Percentiles rank a stretch among this genome's conserved stretches.
Evolutionary conservation across 1,139 yeast genomes (phyloP).

Genomic region (Debaryomycetaceae sp.): DNA sequence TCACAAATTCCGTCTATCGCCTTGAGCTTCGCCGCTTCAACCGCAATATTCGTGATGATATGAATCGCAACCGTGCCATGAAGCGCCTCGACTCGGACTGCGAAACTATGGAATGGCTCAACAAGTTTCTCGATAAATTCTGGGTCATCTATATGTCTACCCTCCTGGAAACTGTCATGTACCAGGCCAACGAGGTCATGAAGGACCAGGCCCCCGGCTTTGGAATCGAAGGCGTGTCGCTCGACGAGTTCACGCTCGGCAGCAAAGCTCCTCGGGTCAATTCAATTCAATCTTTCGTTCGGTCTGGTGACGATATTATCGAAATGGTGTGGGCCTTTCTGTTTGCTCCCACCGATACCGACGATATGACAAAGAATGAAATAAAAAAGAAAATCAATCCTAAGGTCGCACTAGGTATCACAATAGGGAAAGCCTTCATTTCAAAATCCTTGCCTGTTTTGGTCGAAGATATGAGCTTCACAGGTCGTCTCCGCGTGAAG

Average conservation of each 20-base stretch:
- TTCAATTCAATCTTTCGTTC: slow-evolving; percentile 60
- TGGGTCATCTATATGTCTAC: slow-evolving; percentile 88
- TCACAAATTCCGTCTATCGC: slow-evolving; percentile 56
- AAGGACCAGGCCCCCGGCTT: slow-evolving; percentile 71
- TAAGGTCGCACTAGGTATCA: slow-evolving; percentile 68
- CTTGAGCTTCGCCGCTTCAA: slow-evolving; percentile 65
- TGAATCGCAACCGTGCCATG: slow-evolving; percentile 47
- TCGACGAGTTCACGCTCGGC: slow-evolving; percentile 72
- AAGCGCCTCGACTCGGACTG: slow-evolving; percentile 50
- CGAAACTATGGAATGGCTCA: slow-evolving; percentile 76
- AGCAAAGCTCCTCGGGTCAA: slow-evolving; percentile 68
- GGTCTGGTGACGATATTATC: slow-evolving; percentile 51
- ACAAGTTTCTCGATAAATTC: slow-evolving; percentile 62
- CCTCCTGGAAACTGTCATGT: slow-evolving; percentile 62
- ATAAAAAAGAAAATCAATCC: slow-evolving; percentile 63
- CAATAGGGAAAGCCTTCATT: slow-evolving; percentile 68
- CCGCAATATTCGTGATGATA: slow-evolving; percentile 62
- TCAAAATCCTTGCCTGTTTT: slow-evolving; percentile 65
- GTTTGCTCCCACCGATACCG: slow-evolving; percentile 71
- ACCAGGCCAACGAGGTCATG: slow-evolving; percentile 52
- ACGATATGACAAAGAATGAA: slow-evolving; percentile 71
- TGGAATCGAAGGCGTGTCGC: slow-evolving; percentile 61
- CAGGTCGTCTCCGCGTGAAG: slow-evolving; percentile 61
- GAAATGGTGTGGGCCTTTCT: slow-evolving; percentile 82
- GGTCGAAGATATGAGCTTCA: slow-evolving; percentile 68